phyloP scores from a whole-genome alignment of 306 rosid genomes.

The Prunus campanulata region DNA sequence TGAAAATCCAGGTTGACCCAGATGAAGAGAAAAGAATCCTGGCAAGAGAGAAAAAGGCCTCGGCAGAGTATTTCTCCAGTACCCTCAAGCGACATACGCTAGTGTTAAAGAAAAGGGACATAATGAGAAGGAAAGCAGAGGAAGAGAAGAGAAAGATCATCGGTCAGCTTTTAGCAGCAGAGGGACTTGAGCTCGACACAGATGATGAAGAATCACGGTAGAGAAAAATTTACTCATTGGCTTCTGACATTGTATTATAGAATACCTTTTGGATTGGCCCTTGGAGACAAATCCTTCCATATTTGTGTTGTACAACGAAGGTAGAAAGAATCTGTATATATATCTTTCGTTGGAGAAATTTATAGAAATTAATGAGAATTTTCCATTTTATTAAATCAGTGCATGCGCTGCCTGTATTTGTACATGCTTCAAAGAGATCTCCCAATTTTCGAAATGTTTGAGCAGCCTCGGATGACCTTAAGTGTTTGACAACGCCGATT shows the following conservation, averaged over 20 bases:
- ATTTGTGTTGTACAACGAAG: conserved; percentile 14
- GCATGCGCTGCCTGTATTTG: not conserved
- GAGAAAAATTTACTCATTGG: conserved; percentile 16
- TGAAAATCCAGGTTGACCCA: conserved; percentile 73
- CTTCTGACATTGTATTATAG: conserved; percentile 23
- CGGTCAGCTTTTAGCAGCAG: conserved; percentile 72
- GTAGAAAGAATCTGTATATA: conserved; percentile 35
- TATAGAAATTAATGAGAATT: conserved; percentile 20
- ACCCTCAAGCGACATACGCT: conserved; percentile 84
- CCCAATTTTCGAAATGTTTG: not conserved
- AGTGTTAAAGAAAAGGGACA: conserved; percentile 74
- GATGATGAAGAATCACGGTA: conserved; percentile 56
- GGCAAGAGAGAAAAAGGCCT: conserved; percentile 87
- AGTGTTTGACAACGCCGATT: no score
- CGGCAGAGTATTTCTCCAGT: conserved; percentile 60
- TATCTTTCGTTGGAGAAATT: conserved; percentile 17
- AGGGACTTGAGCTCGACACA: conserved; percentile 92
- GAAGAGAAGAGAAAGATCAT: conserved; percentile 68
- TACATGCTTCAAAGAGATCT: not conserved
- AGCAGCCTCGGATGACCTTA: not conserved
- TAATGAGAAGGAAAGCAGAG: conserved; percentile 76
- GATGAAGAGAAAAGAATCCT: conserved; percentile 73
- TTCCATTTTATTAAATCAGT: not conserved
- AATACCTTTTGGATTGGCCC: conserved; percentile 16
- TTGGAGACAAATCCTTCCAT: not conserved